Conservation (phyloP, 1,139 yeast genomes). For the Meyerozyma carpophila region DNA sequence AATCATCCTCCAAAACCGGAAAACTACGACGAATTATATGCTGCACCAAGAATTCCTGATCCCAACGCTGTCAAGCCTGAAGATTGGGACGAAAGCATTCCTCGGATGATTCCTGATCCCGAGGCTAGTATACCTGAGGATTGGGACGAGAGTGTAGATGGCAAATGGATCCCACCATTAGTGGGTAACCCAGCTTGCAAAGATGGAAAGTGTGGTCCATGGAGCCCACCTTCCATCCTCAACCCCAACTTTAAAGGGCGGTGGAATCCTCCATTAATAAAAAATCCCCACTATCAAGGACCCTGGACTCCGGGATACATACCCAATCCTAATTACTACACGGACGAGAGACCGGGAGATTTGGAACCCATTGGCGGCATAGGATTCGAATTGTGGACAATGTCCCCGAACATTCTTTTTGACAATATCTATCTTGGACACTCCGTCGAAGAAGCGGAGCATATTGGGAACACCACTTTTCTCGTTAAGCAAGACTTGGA, state of each 20-base stretch:
- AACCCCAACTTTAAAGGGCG: conserved; percentile 74
- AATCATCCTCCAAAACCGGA: conserved; percentile 58
- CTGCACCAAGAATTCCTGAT: conserved; percentile 56
- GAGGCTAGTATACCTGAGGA: conserved; percentile 58
- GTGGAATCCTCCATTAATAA: conserved; percentile 65
- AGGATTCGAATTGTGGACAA: conserved; percentile 90
- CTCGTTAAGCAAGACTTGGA: conserved; percentile 58
- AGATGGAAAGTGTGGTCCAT: conserved; percentile 57
- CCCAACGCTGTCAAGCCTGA: conserved; percentile 64
- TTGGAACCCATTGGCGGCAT: conserved; percentile 71
- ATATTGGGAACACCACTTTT: conserved; percentile 73
- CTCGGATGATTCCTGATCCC: conserved; percentile 59
- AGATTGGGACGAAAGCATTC: conserved; percentile 70
- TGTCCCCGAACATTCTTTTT: conserved; percentile 69
- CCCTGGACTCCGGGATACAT: conserved; percentile 68
- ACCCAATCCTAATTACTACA: conserved; percentile 64
- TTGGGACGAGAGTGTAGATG: conserved; percentile 89
- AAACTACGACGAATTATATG: conserved; percentile 70
- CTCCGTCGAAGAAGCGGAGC: conserved; percentile 75
- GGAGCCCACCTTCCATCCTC: conserved; percentile 52
- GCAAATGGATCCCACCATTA: conserved; percentile 70
- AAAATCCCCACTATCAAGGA: conserved; percentile 76
- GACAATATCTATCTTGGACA: conserved; percentile 86
- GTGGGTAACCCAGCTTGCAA: conserved; percentile 69
- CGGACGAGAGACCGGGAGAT: conserved; percentile 54